Percentiles rank a stretch among this genome's conserved stretches.
These are phyloP conservation scores for Aspergillus taichungensis DNA, from an alignment of 495 filamentous ascomycete species.

Conservation along the genomic window DNA sequence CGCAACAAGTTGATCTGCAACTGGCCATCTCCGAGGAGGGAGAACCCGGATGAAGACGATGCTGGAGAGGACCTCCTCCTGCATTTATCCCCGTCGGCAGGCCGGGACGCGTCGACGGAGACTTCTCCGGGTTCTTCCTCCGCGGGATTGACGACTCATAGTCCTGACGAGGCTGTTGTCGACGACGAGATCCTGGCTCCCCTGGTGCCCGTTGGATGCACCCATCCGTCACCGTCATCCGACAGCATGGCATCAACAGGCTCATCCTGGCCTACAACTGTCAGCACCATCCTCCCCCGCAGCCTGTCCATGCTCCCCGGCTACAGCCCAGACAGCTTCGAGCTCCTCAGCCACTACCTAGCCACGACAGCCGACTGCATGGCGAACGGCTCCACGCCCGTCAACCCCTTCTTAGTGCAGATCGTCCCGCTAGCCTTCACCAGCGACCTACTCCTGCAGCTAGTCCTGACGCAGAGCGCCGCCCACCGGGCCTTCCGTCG, in stretches of 20 bases:
- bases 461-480: constrained; percentile 31
- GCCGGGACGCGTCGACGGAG: too few species aligned
- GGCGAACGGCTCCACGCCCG: constrained; percentile 30
- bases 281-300: constrained; percentile 19
- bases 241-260: background rate
- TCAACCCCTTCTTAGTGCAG: constrained; percentile 31
- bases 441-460: constrained; percentile 28
- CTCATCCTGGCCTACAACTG: background rate
- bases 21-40: constrained; percentile 15
- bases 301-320: constrained; percentile 28
- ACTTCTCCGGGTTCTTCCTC: too few species aligned
- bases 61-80: too few species aligned
- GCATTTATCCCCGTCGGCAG: too few species aligned
- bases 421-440: constrained; percentile 30
- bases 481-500: constrained; percentile 30
- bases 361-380: constrained; percentile 30
- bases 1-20: constrained; percentile 23
- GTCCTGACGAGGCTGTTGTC: background rate
- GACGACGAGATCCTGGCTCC: background rate
- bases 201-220: background rate
- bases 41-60: too few species aligned
- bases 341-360: constrained; percentile 29
- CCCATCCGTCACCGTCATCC: background rate
- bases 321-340: constrained; percentile 24
- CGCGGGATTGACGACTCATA: too few species aligned